Evolutionary conservation across 176 grass and related monocot genomes (phyloP).

Genomic region (Oryza officinalis): DNA sequence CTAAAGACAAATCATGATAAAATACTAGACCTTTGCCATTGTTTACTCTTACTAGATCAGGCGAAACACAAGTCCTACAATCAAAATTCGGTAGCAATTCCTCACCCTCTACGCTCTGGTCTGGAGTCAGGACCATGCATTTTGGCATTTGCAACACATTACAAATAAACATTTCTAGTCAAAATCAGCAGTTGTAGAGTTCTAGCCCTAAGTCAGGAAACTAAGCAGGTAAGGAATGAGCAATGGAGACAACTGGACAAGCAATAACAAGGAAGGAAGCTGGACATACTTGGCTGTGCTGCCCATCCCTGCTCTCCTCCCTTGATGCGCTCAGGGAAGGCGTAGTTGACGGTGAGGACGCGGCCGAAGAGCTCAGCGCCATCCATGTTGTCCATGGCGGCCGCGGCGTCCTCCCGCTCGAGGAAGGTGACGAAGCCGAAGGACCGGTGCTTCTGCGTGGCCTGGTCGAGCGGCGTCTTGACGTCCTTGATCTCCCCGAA

Average conservation of each 20-base stretch:
- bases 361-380: slow-evolving; percentile 89
- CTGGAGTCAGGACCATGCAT: not conserved
- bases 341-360: slow-evolving; percentile 95
- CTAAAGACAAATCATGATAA: not conserved
- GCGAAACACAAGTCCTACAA: not conserved
- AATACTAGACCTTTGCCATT: too few relatives aligned
- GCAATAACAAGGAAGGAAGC: not conserved
- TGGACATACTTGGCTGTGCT: slow-evolving; percentile 74
- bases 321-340: slow-evolving; percentile 97
- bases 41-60: not conserved
- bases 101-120: not conserved
- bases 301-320: slow-evolving; percentile 98
- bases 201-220: slow-evolving; percentile 2
- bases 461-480: slow-evolving; percentile 95
- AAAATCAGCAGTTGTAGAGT: not conserved
- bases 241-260: not conserved
- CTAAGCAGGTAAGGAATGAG: not conserved
- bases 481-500: slow-evolving; percentile 99
- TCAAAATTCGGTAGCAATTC: not conserved
- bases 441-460: slow-evolving; percentile 97
- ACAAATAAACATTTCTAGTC: not conserved
- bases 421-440: slow-evolving; percentile 99
- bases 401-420: slow-evolving; percentile 93
- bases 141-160: not conserved
- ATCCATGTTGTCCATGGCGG: slow-evolving; percentile 99